Percentiles rank a stretch among this genome's conserved stretches.
Conservation (phyloP, 495 filamentous ascomycete genomes). For the Podospora sp. region DNA sequence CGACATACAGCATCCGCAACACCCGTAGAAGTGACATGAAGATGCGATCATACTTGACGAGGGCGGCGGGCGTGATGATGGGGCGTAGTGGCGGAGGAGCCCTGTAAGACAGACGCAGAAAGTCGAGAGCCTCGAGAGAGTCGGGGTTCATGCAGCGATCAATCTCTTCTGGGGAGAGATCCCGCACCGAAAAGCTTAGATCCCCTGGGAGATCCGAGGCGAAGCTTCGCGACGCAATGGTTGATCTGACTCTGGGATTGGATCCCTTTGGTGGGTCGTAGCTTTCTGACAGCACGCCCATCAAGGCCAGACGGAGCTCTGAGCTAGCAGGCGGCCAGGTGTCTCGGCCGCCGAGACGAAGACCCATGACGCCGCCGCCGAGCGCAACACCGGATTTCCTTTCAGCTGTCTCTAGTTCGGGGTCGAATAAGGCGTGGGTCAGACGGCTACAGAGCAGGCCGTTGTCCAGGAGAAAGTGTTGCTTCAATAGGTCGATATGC, state of each 20-base stretch:
- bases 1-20: slow-evolving; percentile 77
- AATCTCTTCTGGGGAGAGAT: slow-evolving; percentile 73
- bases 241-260: neutral
- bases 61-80: slow-evolving; percentile 66
- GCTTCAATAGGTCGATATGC: slow-evolving; percentile 76
- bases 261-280: slow-evolving; percentile 44
- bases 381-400: slow-evolving; percentile 66
- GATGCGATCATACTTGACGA: slow-evolving; percentile 80
- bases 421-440: slow-evolving; percentile 81
- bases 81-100: slow-evolving; percentile 71
- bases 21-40: slow-evolving; percentile 79
- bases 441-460: slow-evolving; percentile 80
- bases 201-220: slow-evolving; percentile 71
- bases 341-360: slow-evolving; percentile 73
- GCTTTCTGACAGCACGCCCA: slow-evolving; percentile 80
- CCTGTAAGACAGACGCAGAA: slow-evolving; percentile 82
- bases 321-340: slow-evolving; percentile 93
- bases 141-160: slow-evolving; percentile 76
- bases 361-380: slow-evolving; percentile 72
- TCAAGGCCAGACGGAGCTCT: slow-evolving; percentile 83
- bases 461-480: slow-evolving; percentile 82
- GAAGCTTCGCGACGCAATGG: slow-evolving; percentile 25
- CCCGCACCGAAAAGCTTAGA: slow-evolving; percentile 84
- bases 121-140: slow-evolving; percentile 84
- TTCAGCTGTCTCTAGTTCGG: slow-evolving; percentile 80